These are phyloP conservation scores for Helotiales sp. DNA, from an alignment of 2,329 filamentous ascomycete species.

Conservation along the genomic window DNA sequence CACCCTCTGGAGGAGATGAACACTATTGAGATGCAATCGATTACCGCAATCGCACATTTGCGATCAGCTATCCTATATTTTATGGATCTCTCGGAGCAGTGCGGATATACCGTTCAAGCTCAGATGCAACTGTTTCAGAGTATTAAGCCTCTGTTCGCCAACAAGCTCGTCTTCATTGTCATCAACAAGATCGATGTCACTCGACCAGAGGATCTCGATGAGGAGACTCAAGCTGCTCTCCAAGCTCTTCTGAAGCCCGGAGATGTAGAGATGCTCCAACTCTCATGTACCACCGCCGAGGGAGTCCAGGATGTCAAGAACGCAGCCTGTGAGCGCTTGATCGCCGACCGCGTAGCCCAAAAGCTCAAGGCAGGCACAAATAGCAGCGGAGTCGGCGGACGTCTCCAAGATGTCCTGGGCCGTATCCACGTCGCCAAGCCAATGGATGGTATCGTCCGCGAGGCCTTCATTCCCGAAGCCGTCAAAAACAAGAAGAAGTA, in stretches of 20 bases:
- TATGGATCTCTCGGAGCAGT: slow-evolving; percentile 97
- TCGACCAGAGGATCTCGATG: slow-evolving; percentile 83
- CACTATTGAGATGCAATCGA: slow-evolving; percentile 99
- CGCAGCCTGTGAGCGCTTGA: slow-evolving; percentile 87
- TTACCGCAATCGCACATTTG: slow-evolving; percentile 96
- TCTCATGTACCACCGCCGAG: slow-evolving; percentile 94
- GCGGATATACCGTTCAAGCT: slow-evolving; percentile 88
- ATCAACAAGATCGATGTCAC: slow-evolving; percentile 98
- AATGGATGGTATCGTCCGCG: slow-evolving; percentile 76
- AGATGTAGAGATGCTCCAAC: slow-evolving; percentile 89
- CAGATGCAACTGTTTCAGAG: slow-evolving; percentile 96
- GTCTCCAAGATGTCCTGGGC: slow-evolving; percentile 87
- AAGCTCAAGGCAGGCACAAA: slow-evolving; percentile 93
- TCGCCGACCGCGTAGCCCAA: slow-evolving; percentile 91
- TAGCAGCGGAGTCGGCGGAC: slow-evolving; percentile 76
- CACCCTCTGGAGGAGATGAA: slow-evolving; percentile 99
- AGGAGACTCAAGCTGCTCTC: slow-evolving; percentile 77
- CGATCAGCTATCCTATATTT: slow-evolving; percentile 96
- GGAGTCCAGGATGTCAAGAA: slow-evolving; percentile 96
- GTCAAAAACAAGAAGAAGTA: slow-evolving; percentile 84
- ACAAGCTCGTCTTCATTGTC: slow-evolving; percentile 96
- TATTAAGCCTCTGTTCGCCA: slow-evolving; percentile 95
- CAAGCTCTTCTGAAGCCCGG: slow-evolving; percentile 81
- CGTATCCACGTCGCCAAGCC: slow-evolving; percentile 98
- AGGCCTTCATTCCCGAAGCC: slow-evolving; percentile 88